phyloP scores from a whole-genome alignment of 2,329 filamentous ascomycete genomes.

The Exophiala aquamarina region DNA sequence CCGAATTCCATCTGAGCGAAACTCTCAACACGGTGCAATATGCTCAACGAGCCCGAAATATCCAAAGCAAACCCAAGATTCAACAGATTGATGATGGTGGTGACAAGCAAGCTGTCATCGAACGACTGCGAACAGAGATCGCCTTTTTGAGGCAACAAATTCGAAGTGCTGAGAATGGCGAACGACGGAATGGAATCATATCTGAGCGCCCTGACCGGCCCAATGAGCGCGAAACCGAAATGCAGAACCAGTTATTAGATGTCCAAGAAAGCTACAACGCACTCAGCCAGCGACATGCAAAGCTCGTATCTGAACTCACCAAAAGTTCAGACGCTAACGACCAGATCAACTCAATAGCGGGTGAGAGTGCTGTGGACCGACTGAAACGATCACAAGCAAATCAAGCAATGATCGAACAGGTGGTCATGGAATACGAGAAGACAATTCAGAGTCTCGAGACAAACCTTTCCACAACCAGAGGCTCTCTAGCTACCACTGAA shows the following conservation, averaged over 20 bases:
- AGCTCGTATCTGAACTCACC: constrained; percentile 88
- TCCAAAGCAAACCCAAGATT: constrained; percentile 96
- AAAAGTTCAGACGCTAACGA: constrained; percentile 68
- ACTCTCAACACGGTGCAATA: constrained; percentile 98
- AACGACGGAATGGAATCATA: constrained; percentile 55
- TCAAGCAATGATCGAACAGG: constrained; percentile 90
- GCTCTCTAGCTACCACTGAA: constrained; percentile 80
- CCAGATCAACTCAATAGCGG: constrained; percentile 60
- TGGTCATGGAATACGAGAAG: constrained; percentile 97
- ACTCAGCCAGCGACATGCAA: constrained; percentile 90
- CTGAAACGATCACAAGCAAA: constrained; percentile 95
- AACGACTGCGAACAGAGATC: constrained; percentile 89
- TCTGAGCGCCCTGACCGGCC: constrained; percentile 74
- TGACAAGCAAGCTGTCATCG: constrained; percentile 91
- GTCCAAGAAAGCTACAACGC: constrained; percentile 92
- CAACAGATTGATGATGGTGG: constrained; percentile 85
- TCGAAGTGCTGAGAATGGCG: constrained; percentile 71
- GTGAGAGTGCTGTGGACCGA: constrained; percentile 79
- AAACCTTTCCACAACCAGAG: constrained; percentile 83
- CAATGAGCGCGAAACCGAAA: constrained; percentile 80
- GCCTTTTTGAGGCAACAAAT: constrained; percentile 93
- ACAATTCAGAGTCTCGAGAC: constrained; percentile 93
- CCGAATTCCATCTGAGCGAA: constrained; percentile 95
- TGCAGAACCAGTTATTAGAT: constrained; percentile 92
- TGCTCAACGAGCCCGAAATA: constrained; percentile 90